Base-by-base conservation (phyloP, 495 filamentous ascomycete species). In the Elaphomyces granulatus region DNA sequence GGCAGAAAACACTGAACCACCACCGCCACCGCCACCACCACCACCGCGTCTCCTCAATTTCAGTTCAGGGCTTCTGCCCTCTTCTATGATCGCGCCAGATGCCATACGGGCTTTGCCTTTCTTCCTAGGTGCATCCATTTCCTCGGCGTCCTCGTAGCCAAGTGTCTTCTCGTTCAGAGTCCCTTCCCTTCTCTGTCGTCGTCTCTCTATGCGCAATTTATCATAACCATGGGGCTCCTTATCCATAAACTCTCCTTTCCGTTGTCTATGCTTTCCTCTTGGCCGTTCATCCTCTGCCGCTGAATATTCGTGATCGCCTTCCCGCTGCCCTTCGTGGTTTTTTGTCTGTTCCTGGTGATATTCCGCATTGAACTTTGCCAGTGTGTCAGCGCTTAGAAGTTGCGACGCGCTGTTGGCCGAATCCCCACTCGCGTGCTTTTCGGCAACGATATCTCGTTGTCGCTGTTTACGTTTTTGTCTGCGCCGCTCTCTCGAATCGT, bases 31-130 rank as follows among this genome's bases (percentile, higher is more conserved):
- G 17, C 15, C 12, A 4, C 53, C 55, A 36, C 58, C 59, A 38
- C 59, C 60, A 15, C 57, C 58, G 30, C 64, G 60, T 15, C 51
- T 54, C 23, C 64, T 54, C 12, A 68, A 49, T 16, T 55, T 55
- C 49, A 59, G 54, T 15, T 59, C 58, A 10, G 57, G 48, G 30
- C 51, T 54, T 20, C 53, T 46, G 1, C 80, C 81, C 54, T 84
- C 79, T 49, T 86, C 81, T 43, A 80, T 46, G 38, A 77, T 59
- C 0, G 78, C 70, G 12, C 81, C 81, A 36, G 80, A 84, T 4
- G 81, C 75, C 15, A 81, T 63, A 43, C 78, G 60, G 21, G 74
- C 61, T 35, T 67, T 69, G 38, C 67, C 66, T 41, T 64, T 62
- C 23, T 60, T 58, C 30, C 65, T 55, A 15, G 61, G 53, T 18